These are phyloP conservation scores for Leishmania tropica DNA, from an alignment of 208 protist genomes.

Conservation along the genomic window DNA sequence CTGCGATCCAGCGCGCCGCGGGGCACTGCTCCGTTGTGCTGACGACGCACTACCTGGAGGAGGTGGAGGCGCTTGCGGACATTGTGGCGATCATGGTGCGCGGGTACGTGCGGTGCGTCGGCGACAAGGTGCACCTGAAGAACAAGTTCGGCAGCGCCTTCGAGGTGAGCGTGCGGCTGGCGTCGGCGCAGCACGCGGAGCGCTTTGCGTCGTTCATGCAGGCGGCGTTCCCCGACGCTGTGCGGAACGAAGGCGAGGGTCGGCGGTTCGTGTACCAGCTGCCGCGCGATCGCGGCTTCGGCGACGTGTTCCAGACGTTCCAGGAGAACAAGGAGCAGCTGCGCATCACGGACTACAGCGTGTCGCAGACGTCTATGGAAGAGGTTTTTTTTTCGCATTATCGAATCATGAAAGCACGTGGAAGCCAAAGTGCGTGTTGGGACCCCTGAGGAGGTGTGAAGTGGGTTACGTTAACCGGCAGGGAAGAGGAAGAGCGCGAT, in stretches of 20 bases:
- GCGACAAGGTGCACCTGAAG: slow-evolving; percentile 83
- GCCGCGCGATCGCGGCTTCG: slow-evolving; percentile 18
- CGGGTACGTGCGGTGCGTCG: slow-evolving; percentile 84
- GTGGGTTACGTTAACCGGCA: too few relatives aligned
- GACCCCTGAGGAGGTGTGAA: neutral
- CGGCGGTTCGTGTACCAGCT: slow-evolving; percentile 25
- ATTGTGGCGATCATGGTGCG: slow-evolving; percentile 86
- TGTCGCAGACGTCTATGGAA: slow-evolving; percentile 39
- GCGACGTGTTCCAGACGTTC: slow-evolving; percentile 36
- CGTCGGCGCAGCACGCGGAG: slow-evolving; percentile 11
- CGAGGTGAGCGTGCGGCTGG: slow-evolving; percentile 51
- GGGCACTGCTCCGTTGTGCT: slow-evolving; percentile 76
- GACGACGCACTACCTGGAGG: slow-evolving; percentile 94
- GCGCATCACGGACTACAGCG: slow-evolving; percentile 61
- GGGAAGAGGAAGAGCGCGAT: neutral
- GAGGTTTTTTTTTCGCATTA: too few relatives aligned
- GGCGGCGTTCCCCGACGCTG: slow-evolving; percentile 21
- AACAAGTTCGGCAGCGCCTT: slow-evolving; percentile 77
- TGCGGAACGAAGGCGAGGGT: slow-evolving; percentile 24
- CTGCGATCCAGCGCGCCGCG: slow-evolving; percentile 49
- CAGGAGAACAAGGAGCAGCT: slow-evolving; percentile 37
- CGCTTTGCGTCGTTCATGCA: slow-evolving; percentile 33
- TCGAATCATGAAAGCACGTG: too few relatives aligned
- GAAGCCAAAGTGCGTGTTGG: too few relatives aligned
- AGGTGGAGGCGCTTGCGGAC: slow-evolving; percentile 87